phyloP scores from a whole-genome alignment of 2,329 filamentous ascomycete genomes.

The Nothopassalora personata region DNA sequence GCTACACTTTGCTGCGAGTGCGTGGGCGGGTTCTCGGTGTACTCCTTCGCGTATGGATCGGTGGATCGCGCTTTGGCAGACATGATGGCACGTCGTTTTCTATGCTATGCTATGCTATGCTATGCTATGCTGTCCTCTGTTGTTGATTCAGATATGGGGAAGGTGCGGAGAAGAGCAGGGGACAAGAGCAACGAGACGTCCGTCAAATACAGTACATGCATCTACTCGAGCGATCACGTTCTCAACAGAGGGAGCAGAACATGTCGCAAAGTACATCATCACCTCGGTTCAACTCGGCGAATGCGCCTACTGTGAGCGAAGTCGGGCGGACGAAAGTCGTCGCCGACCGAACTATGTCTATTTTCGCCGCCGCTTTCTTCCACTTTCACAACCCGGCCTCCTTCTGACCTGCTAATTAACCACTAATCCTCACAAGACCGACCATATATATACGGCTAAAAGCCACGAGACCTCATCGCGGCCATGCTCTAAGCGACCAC shows the following conservation, averaged over 20 bases:
- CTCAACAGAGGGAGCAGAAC: neutral
- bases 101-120: too few relatives aligned
- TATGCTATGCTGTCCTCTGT: neutral
- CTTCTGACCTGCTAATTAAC: neutral
- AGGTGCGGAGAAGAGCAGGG: neutral
- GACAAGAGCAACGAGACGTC: neutral
- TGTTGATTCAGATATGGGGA: neutral
- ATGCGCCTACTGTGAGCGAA: neutral
- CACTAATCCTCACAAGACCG: neutral
- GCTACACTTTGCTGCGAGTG: conserved; percentile 28
- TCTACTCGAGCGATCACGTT: neutral
- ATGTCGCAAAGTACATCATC: conserved; percentile 1
- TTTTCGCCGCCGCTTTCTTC: neutral
- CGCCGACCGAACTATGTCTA: neutral
- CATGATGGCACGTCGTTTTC: neutral
- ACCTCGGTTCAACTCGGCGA: conserved; percentile 1
- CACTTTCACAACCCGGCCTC: neutral
- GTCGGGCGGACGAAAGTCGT: neutral
- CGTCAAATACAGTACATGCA: neutral
- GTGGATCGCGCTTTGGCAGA: conserved; percentile 3
- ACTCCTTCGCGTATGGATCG: conserved; percentile 1
- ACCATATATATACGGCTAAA: neutral
- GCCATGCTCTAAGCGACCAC: neutral
- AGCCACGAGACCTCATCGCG: neutral
- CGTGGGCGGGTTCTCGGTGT: conserved; percentile 1